These are phyloP conservation scores for Martiniozyma abietophila DNA, from an alignment of 805 yeast genomes.

Conservation along the genomic window DNA sequence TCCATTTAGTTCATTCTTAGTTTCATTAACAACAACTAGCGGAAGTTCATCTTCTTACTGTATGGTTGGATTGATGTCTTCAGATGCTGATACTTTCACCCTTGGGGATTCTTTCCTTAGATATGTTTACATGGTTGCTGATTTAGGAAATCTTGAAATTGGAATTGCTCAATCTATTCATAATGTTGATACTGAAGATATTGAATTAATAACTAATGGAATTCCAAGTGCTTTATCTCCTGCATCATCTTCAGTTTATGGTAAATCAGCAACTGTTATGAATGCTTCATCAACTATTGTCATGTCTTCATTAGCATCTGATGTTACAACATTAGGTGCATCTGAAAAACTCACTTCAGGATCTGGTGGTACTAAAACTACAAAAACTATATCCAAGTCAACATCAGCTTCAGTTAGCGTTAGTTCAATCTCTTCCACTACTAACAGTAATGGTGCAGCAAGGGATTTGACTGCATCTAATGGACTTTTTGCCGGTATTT, in stretches of 20 bases:
- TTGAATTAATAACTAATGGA: conserved; percentile 27
- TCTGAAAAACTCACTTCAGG: conserved; percentile 1
- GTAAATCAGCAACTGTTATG: conserved; percentile 7
- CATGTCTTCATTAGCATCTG: conserved; percentile 6
- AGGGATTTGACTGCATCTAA: no score
- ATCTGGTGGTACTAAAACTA: neutral
- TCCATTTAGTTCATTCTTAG: conserved; percentile 30
- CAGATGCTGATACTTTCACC: conserved; percentile 28
- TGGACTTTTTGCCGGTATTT: conserved; percentile 58
- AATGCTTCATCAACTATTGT: conserved; percentile 2
- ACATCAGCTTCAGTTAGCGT: conserved; percentile 1
- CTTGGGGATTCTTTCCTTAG: conserved; percentile 50
- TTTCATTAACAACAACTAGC: conserved; percentile 14
- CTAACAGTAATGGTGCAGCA: conserved; percentile 4
- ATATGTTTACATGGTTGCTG: conserved; percentile 46
- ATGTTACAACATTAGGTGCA: neutral
- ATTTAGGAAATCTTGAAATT: conserved; percentile 36
- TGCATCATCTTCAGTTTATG: conserved; percentile 33
- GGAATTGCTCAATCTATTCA: conserved; percentile 31
- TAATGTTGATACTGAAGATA: conserved; percentile 28
- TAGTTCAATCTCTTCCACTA: conserved; percentile 5
- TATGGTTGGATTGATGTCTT: conserved; percentile 33
- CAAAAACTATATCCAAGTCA: neutral
- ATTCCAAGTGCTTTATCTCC: conserved; percentile 46
- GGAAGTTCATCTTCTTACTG: conserved; percentile 28